A percentile compares a stretch with the other conserved stretches of the same genome.
These are phyloP conservation scores for Cardamine chenopodiifolia DNA, from an alignment of 345 rosid species.

Conservation along the genomic window DNA sequence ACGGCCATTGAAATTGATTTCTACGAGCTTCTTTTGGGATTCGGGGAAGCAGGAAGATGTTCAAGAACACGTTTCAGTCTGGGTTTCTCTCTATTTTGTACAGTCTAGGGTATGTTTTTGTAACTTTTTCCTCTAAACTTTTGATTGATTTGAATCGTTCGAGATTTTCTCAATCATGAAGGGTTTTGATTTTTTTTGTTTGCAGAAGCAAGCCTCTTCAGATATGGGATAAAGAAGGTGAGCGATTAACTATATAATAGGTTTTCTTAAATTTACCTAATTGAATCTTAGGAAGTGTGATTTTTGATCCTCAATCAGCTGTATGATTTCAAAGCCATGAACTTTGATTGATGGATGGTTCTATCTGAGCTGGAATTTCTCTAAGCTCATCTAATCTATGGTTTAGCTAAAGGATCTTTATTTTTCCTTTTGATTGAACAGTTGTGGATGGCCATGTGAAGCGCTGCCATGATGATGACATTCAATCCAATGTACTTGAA, in stretches of 20 bases:
- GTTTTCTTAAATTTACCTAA: neutral
- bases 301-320: neutral
- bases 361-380: constrained; percentile 19
- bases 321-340: neutral
- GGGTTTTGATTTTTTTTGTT: constrained; percentile 4
- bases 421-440: constrained; percentile 11
- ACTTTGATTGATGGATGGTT: neutral
- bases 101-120: constrained; percentile 63
- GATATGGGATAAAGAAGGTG: constrained; percentile 90
- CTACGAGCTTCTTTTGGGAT: constrained; percentile 14
- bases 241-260: constrained; percentile 24
- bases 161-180: constrained; percentile 5
- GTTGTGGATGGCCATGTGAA: constrained; percentile 86
- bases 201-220: constrained; percentile 78
- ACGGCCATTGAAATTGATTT: neutral
- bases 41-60: constrained; percentile 51
- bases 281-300: constrained; percentile 5
- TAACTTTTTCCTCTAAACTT: neutral
- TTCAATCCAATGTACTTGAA: constrained; percentile 90
- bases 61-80: constrained; percentile 85
- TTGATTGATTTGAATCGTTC: neutral
- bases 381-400: neutral
- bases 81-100: constrained; percentile 81
- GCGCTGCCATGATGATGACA: constrained; percentile 85
- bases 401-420: constrained; percentile 13